phyloP scores from a whole-genome alignment of 495 filamentous ascomycete genomes.

The Hypoxylon cercidicola region DNA sequence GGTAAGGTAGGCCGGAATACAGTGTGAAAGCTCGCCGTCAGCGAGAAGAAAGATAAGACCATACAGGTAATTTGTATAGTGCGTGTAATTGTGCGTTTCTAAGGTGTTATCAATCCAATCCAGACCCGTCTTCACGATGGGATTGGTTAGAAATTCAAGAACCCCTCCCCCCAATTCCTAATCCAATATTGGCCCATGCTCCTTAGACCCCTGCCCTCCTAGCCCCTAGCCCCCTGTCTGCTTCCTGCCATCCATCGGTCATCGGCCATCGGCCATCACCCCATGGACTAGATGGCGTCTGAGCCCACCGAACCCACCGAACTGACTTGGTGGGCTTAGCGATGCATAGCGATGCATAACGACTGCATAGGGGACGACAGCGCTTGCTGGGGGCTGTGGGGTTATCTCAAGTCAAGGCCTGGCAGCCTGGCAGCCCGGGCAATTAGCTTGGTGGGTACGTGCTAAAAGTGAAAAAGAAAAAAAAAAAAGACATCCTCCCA shows the following conservation, averaged over 20 bases:
- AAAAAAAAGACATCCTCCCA: constrained; percentile 1
- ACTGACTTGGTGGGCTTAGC: constrained; percentile 9
- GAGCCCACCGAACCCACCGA: too few species aligned
- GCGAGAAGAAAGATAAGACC: too few species aligned
- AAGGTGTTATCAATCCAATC: constrained; percentile 36
- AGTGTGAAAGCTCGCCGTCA: neutral
- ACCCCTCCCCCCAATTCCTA: constrained; percentile 22
- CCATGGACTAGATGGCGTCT: constrained; percentile 18
- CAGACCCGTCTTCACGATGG: constrained; percentile 12
- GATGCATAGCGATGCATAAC: constrained; percentile 15
- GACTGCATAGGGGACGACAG: constrained; percentile 17
- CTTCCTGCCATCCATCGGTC: constrained; percentile 15
- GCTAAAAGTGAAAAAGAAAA: neutral
- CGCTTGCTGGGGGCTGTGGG: constrained; percentile 21
- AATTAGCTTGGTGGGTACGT: constrained; percentile 14
- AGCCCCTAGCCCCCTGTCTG: too few species aligned
- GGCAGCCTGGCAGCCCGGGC: neutral
- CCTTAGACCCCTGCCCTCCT: neutral
- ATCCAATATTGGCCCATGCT: constrained; percentile 25
- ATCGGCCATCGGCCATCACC: constrained; percentile 31
- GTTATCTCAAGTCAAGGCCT: constrained; percentile 16
- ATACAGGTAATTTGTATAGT: neutral
- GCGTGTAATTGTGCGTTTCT: neutral
- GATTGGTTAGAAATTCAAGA: constrained; percentile 23
- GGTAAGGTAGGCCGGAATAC: neutral